Base-by-base conservation (phyloP, 148 eudicot genomes). In the Drosera capensis region DNA sequence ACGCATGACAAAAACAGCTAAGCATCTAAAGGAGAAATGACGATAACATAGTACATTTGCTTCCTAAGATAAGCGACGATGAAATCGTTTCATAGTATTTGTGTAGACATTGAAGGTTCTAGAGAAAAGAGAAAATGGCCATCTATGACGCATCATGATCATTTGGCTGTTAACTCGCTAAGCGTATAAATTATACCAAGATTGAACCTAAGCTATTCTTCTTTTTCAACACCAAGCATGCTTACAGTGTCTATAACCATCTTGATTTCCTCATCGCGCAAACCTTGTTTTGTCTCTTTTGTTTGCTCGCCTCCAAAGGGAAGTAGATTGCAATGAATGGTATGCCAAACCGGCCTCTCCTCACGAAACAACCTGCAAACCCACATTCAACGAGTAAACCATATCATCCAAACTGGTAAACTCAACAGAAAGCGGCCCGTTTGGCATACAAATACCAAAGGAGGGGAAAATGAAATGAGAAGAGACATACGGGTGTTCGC, bases 321-420 rank as follows among this genome's bases (percentile, higher is more conserved):
- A 40, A 90, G 73, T 40, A 58, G 49, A 49, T 90, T 80, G 60
- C 95, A 90, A 65, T 84, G 55, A 22, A 84, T 80, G 26, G 59
- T 63, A 46, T 84, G 84, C 79, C 79, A 88, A 50, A 80, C 79
- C 14, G 97, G 94, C 25, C 81, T 75, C 67, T 80, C 97, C 65
- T 83, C 97, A 59, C 70, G 92, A 59, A 90, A 90, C 62, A 90
- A 73, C 54, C 95, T 90, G 71, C 63, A 65, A 52, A 30, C n/a
- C 22, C 26, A 25, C 36, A 46, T 18, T 1, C 1, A 59, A 20
- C 43, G 0, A 3, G 11, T 28, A 0, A 17, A 55, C 1, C 30
- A 39, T 12, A 40, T 11, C 5, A 14, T 4, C 18, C 13, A 15
- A 8, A 14, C 2, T 20, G 9, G 4, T 17, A 5, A 20, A 41